A percentile compares a stretch with the other conserved stretches of the same genome.
These are phyloP conservation scores for Paraconiothyrium sp. DNA, from an alignment of 2,329 filamentous ascomycete genomes.

Conservation along the genomic window DNA sequence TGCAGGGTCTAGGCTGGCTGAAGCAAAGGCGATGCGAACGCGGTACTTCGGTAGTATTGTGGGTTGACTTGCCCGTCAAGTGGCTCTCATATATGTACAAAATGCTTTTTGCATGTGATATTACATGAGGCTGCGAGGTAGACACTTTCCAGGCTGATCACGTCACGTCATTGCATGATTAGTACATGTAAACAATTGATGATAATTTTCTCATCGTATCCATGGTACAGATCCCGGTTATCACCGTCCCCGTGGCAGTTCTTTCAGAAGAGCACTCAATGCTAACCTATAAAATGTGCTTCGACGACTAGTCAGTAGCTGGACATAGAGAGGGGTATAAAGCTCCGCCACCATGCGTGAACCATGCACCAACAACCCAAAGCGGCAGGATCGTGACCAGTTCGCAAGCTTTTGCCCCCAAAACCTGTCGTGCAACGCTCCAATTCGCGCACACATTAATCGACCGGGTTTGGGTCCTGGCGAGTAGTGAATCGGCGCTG, in stretches of 20 bases:
- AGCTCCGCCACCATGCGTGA: neutral
- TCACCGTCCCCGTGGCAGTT: too few relatives aligned
- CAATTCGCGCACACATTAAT: neutral
- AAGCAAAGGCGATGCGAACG: constrained; percentile 5
- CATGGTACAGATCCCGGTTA: neutral
- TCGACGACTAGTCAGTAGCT: neutral
- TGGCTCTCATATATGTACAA: neutral
- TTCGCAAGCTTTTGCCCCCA: neutral
- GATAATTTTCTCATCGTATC: neutral
- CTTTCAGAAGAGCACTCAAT: too few relatives aligned
- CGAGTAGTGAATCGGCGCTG: neutral
- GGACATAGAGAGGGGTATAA: neutral
- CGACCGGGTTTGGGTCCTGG: neutral
- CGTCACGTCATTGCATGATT: too few relatives aligned
- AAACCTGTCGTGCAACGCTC: neutral
- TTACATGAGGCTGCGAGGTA: too few relatives aligned
- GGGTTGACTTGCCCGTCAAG: neutral
- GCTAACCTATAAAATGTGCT: too few relatives aligned
- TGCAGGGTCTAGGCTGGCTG: constrained; percentile 1
- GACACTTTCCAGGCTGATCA: too few relatives aligned
- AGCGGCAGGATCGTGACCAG: neutral
- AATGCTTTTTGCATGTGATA: too few relatives aligned
- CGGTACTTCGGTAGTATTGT: constrained; percentile 10
- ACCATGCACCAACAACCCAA: neutral
- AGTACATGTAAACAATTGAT: too few relatives aligned